A percentile compares a stretch with the other conserved stretches of the same genome.
Evolutionary conservation across 257 asterid species (phyloP).

Genomic region (Solanum boliviense): DNA sequence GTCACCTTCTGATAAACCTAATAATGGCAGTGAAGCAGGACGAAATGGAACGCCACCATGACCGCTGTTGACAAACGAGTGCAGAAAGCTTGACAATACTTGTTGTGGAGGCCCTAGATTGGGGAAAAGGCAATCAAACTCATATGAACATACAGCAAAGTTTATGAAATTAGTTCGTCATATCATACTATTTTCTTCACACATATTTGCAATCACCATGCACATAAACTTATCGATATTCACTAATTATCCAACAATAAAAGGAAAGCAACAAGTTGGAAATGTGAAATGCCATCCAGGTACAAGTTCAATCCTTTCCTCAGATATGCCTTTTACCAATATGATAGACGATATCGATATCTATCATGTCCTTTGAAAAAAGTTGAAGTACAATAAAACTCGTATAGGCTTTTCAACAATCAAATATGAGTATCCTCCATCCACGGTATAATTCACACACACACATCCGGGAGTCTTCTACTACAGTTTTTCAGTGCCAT

Average conservation of each 20-base stretch:
- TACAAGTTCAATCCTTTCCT: neutral
- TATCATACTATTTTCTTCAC: neutral
- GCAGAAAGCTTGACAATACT: conserved; percentile 86
- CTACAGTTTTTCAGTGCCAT: neutral
- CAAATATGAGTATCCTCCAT: neutral
- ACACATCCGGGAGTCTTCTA: neutral
- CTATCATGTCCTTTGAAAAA: neutral
- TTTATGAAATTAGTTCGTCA: neutral
- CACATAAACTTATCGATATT: neutral
- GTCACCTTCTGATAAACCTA: conserved; percentile 93
- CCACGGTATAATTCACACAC: neutral
- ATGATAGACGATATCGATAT: neutral
- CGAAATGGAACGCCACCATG: conserved; percentile 70
- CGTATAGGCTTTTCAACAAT: neutral
- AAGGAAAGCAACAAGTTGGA: neutral
- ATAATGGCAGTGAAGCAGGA: conserved; percentile 73
- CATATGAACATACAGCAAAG: neutral
- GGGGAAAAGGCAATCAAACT: neutral
- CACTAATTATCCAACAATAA: neutral
- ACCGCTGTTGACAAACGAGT: conserved; percentile 80
- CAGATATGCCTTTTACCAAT: neutral
- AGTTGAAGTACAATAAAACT: neutral
- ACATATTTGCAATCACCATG: neutral
- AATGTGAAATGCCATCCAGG: neutral
- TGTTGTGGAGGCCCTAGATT: conserved; percentile 94